Evolutionary conservation across 2,329 filamentous ascomycete species (phyloP).

Genomic region (Fusarium veterinarium): DNA sequence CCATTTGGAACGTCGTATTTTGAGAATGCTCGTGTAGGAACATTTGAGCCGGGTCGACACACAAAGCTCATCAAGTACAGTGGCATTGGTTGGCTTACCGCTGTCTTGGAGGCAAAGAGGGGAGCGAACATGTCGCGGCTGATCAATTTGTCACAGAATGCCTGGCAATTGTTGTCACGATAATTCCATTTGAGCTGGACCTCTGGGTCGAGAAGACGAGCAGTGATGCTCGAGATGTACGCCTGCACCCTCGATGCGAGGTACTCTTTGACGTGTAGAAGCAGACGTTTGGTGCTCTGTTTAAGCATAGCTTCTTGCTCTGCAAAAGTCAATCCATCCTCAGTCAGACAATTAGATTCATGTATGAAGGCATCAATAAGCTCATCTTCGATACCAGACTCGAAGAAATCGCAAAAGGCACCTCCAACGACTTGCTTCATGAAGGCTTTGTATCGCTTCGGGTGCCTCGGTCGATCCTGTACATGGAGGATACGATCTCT

Average conservation of each 20-base stretch:
- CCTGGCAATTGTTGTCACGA: conserved; percentile 51
- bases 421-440: conserved; percentile 55
- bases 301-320: conserved; percentile 28
- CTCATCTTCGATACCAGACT: conserved; percentile 36
- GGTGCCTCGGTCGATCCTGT: conserved; percentile 31
- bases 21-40: conserved; percentile 37
- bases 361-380: conserved; percentile 45
- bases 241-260: conserved; percentile 39
- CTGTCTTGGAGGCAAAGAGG: conserved; percentile 37
- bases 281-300: conserved; percentile 9
- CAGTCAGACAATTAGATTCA: conserved; percentile 29
- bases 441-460: conserved; percentile 51
- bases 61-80: conserved; percentile 56
- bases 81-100: neutral
- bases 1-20: conserved; percentile 54
- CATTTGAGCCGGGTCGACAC: conserved; percentile 43
- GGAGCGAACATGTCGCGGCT: conserved; percentile 44
- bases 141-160: conserved; percentile 52
- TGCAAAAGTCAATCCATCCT: conserved; percentile 11
- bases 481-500: conserved; percentile 28
- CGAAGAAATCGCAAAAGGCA: conserved; percentile 48
- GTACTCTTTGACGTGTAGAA: conserved; percentile 39
- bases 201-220: conserved; percentile 43
- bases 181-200: conserved; percentile 46
- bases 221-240: conserved; percentile 47